Base-by-base conservation (phyloP, 805 yeast genomes). In the Barnettozyma sp. region DNA sequence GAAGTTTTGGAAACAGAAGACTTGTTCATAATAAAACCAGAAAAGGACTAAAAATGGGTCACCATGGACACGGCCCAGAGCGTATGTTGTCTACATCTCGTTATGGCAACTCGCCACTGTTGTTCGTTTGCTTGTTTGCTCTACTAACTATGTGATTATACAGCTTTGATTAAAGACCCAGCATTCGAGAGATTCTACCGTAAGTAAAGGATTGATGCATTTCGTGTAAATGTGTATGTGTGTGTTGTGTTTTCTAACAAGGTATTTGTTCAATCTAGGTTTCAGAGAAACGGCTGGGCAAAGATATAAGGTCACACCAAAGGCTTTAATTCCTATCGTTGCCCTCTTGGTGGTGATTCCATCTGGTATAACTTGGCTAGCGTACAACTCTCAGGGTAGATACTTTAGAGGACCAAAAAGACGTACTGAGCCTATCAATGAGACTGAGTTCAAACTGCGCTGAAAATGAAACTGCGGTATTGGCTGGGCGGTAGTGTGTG, bases 141-240 rank as follows among this genome's bases (percentile, higher is more conserved):
- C 22, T 27, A 5, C 6, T 21, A 15, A 11, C 23, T 29, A 29
- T 20, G 24, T 13, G 12, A 29, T 16, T 7, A 22, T 25, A 7
- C 33, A 49, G 54, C 54, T 6, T 41, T 49, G 11, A 49, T 40
- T 31, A 39, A 43, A 24, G 54, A 49, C 29, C 54, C 54, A 19
- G 54, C 54, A 2, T 41, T 49, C 19, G 54, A 49, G 41, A 36
- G 37, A 22, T 49, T 45, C 38, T 49, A 49, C 33, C 41, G 54
- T 48, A 42, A 20, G 54, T 43, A 13, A 23, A 4, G 14, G 14
- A 9, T 22, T 22, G 24, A 22, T 12, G 9, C 9, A 22, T 12
- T 9, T 12, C 24, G 24, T 22, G 24, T 12, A 9, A 22, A 22
- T 12, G n/a, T n/a, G n/a, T n/a, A n/a, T n/a, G n/a, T n/a, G n/a